phyloP scores from a whole-genome alignment of 1,284 basidiomycete genomes.

The Irpex lacteus region DNA sequence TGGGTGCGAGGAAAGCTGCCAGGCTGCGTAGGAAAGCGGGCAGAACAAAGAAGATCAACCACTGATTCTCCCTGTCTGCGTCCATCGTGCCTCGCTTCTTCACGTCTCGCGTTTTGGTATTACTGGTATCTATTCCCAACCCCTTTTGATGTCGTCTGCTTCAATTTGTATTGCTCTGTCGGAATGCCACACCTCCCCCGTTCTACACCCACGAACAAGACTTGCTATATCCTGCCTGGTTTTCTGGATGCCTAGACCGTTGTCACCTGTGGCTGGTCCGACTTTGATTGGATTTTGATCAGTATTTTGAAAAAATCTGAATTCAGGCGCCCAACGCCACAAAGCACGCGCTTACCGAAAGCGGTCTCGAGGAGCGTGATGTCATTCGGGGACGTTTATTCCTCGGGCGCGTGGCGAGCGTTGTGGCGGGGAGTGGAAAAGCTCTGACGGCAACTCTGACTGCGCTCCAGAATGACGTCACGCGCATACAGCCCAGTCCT shows the following conservation, averaged over 20 bases:
- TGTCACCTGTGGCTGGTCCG: too few relatives aligned
- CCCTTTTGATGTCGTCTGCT: neutral
- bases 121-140: neutral
- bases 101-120: neutral
- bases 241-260: too few relatives aligned
- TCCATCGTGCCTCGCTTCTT: neutral
- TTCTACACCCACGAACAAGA: too few relatives aligned
- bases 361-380: neutral
- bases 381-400: neutral
- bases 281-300: too few relatives aligned
- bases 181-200: too few relatives aligned
- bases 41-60: slow-evolving; percentile 74
- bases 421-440: neutral
- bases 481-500: slow-evolving; percentile 2
- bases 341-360: neutral
- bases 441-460: neutral
- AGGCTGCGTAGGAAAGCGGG: slow-evolving; percentile 68
- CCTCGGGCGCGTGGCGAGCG: neutral
- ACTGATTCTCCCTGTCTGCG: slow-evolving; percentile 33
- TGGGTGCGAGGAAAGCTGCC: slow-evolving; percentile 75
- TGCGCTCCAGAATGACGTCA: slow-evolving; percentile 10
- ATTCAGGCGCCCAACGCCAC: neutral
- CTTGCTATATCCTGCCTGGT: too few relatives aligned
- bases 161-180: neutral
- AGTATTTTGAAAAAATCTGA: neutral